Evolutionary conservation across 192 early-diverging fungal genomes (phyloP).

Genomic region (Coemansia sp.): DNA sequence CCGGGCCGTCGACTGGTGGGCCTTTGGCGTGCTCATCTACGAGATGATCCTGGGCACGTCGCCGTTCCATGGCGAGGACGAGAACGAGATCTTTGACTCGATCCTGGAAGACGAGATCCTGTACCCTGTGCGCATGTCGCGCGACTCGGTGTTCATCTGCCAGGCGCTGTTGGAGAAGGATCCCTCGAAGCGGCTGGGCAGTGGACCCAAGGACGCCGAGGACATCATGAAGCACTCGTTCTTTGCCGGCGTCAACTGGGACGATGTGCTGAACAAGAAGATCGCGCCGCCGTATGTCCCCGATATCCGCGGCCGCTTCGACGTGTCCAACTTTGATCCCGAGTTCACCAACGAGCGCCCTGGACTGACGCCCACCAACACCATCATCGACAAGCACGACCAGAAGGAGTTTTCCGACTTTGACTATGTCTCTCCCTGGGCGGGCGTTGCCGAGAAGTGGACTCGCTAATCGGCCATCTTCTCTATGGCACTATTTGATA

Average conservation of each 20-base stretch:
- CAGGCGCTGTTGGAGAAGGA: constrained; percentile 88
- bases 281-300: constrained; percentile 90
- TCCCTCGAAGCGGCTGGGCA: constrained; percentile 77
- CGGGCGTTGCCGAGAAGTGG: constrained; percentile 48
- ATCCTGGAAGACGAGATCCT: constrained; percentile 94
- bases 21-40: constrained; percentile 80
- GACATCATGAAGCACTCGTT: constrained; percentile 94
- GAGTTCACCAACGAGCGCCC: constrained; percentile 97
- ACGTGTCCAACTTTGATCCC: constrained; percentile 97
- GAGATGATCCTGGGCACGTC: constrained; percentile 90
- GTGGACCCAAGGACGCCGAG: constrained; percentile 75
- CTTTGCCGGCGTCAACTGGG: constrained; percentile 94
- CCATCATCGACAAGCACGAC: constrained; percentile 68
- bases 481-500: neutral
- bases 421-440: constrained; percentile 92
- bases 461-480: constrained; percentile 32
- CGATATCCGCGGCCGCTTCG: constrained; percentile 66
- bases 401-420: constrained; percentile 95
- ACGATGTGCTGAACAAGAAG: constrained; percentile 84
- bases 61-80: constrained; percentile 92
- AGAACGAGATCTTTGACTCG: constrained; percentile 97
- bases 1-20: constrained; percentile 99
- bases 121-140: constrained; percentile 90
- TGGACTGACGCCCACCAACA: constrained; percentile 86
- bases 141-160: constrained; percentile 86